Evolutionary conservation across 495 filamentous ascomycete genomes (phyloP).

Genomic region (Penicillium cosmopolitanum): DNA sequence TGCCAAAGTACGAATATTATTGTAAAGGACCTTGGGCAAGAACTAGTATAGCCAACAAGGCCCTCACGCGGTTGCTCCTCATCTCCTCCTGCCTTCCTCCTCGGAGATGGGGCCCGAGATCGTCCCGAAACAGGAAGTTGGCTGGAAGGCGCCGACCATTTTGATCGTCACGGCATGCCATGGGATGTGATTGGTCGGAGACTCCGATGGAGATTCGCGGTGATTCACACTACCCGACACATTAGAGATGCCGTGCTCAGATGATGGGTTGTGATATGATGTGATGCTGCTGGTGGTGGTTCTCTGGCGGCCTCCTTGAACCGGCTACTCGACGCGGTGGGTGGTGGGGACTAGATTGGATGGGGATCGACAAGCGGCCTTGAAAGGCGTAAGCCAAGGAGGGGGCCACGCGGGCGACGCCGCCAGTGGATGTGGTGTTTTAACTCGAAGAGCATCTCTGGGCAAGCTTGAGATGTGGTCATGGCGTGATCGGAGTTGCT

Average conservation of each 20-base stretch:
- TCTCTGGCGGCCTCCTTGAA: conserved; percentile 11
- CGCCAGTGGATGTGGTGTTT: neutral
- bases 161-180: conserved; percentile 21
- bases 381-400: conserved; percentile 6
- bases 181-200: conserved; percentile 21
- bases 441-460: no score
- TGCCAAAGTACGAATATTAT: neutral
- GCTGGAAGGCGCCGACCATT: conserved; percentile 17
- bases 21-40: conserved; percentile 1
- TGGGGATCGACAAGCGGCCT: conserved; percentile 10
- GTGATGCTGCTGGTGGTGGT: neutral
- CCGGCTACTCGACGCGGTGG: conserved; percentile 19
- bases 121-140: conserved; percentile 36
- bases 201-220: conserved; percentile 12
- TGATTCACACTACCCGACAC: conserved; percentile 6
- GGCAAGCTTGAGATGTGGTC: neutral
- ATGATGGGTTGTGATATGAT: neutral
- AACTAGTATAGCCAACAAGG: conserved; percentile 7
- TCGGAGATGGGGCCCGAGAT: conserved; percentile 30
- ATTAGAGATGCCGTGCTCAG: conserved; percentile 8
- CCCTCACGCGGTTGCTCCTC: neutral
- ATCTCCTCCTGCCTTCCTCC: conserved; percentile 5
- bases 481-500: conserved; percentile 8
- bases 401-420: conserved; percentile 7
- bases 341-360: neutral